Percentiles rank a stretch among this genome's conserved stretches.
Conservation (phyloP, 345 rosid genomes). For the Lagerstroemia speciosa region DNA sequence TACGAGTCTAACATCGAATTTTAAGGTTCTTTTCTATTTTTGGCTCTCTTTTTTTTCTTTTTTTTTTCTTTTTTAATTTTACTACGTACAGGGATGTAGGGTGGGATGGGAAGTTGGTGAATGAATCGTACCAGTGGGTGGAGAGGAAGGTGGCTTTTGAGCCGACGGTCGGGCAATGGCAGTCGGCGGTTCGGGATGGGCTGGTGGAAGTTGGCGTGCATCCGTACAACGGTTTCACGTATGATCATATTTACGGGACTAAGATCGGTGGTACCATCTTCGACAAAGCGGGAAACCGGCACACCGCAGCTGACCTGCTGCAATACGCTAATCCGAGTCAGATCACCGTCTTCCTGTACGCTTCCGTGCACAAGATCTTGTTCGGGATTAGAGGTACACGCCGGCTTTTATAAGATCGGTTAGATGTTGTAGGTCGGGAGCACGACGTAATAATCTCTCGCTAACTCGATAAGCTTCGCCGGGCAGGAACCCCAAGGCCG, state of each 20-base stretch:
- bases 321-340: conserved; percentile 27
- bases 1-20: no score
- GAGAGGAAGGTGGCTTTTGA: conserved; percentile 28
- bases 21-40: no score
- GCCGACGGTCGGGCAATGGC: conserved; percentile 28
- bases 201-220: conserved; percentile 23
- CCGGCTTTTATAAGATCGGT: no score
- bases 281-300: conserved; percentile 26
- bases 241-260: conserved; percentile 31
- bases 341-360: conserved; percentile 23
- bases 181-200: conserved; percentile 31
- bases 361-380: conserved; percentile 24
- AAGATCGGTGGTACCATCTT: conserved; percentile 39
- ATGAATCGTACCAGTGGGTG: conserved; percentile 32
- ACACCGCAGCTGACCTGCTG: conserved; percentile 37
- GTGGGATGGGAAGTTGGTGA: conserved; percentile 25
- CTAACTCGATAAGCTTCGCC: background rate
- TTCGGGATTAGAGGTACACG: conserved; percentile 8
- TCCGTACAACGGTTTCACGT: conserved; percentile 35
- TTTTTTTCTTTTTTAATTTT: background rate
- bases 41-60: no score
- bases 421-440: no score
- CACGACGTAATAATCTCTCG: background rate
- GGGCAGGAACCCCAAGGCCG: conserved; percentile 9
- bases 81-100: conserved; percentile 12